A percentile compares a stretch with the other conserved stretches of the same genome.
Evolutionary conservation across 2,329 filamentous ascomycete species (phyloP).

Genomic region (Cylindrodendrum hubeiense): DNA sequence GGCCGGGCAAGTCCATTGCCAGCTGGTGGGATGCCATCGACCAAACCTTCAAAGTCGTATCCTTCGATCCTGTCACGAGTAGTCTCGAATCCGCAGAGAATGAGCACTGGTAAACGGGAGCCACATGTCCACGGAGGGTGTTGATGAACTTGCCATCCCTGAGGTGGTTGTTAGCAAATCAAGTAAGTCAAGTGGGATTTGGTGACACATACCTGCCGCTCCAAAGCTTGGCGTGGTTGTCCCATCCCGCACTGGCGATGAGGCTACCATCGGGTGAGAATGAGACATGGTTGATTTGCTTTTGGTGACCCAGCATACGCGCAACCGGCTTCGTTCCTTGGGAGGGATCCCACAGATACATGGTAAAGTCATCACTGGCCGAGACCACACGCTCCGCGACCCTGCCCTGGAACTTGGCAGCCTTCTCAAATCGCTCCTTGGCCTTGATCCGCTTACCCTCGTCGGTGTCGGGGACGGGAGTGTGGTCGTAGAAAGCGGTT

Average conservation of each 20-base stretch:
- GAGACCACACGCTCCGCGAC: conserved; percentile 88
- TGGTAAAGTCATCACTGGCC: conserved; percentile 94
- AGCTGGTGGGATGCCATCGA: conserved; percentile 89
- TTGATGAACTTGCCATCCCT: conserved; percentile 83
- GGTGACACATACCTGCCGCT: conserved; percentile 71
- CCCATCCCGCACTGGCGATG: conserved; percentile 90
- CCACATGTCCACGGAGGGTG: conserved; percentile 88
- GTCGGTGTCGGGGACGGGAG: conserved; percentile 73
- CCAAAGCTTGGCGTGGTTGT: conserved; percentile 97
- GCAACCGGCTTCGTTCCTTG: conserved; percentile 85
- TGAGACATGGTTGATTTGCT: conserved; percentile 94
- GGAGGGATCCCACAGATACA: conserved; percentile 93
- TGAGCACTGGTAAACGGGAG: conserved; percentile 90
- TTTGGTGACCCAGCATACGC: conserved; percentile 93
- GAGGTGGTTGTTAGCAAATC: conserved; percentile 28
- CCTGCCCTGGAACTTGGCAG: conserved; percentile 80
- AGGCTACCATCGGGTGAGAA: conserved; percentile 92
- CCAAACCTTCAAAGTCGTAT: conserved; percentile 96
- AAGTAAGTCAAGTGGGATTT: neutral
- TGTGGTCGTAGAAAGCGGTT: conserved; percentile 89
- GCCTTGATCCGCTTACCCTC: conserved; percentile 82
- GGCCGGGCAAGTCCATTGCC: conserved; percentile 83
- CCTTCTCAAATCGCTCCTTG: conserved; percentile 85
- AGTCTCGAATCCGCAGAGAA: conserved; percentile 95
- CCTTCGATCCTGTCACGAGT: conserved; percentile 88